Percentiles rank a stretch among this genome's conserved stretches.
These are phyloP conservation scores for Cyamopsis tetragonoloba DNA, from an alignment of 306 rosid genomes.

Conservation along the genomic window DNA sequence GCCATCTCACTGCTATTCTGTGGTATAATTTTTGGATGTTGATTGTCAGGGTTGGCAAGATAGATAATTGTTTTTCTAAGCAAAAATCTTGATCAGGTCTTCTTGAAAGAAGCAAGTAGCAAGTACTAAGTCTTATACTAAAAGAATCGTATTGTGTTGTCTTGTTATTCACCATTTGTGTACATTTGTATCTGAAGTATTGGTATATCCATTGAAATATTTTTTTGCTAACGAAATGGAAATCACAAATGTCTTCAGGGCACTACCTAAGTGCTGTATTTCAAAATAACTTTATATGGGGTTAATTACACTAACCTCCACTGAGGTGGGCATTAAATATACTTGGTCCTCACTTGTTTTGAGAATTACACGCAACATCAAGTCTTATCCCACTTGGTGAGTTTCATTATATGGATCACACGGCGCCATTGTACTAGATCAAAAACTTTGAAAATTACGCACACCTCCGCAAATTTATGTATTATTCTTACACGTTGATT, in stretches of 20 bases:
- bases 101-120: neutral
- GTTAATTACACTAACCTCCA: no score
- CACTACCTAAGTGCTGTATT: neutral
- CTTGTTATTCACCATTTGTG: neutral
- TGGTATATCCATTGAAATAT: slow-evolving; percentile 5
- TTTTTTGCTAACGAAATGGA: slow-evolving; percentile 10
- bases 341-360: no score
- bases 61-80: neutral
- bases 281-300: neutral
- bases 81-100: neutral
- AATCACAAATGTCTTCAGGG: neutral
- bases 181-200: neutral
- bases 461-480: no score
- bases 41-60: slow-evolving; percentile 7
- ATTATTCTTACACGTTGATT: no score
- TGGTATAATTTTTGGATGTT: neutral
- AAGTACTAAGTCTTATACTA: neutral
- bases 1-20: neutral
- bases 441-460: no score
- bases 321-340: no score
- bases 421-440: no score
- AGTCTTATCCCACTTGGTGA: no score
- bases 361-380: no score
- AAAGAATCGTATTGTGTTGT: neutral
- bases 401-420: no score